These are phyloP conservation scores for Epichloe sylvatica DNA, from an alignment of 2,329 filamentous ascomycete species.

Conservation along the genomic window DNA sequence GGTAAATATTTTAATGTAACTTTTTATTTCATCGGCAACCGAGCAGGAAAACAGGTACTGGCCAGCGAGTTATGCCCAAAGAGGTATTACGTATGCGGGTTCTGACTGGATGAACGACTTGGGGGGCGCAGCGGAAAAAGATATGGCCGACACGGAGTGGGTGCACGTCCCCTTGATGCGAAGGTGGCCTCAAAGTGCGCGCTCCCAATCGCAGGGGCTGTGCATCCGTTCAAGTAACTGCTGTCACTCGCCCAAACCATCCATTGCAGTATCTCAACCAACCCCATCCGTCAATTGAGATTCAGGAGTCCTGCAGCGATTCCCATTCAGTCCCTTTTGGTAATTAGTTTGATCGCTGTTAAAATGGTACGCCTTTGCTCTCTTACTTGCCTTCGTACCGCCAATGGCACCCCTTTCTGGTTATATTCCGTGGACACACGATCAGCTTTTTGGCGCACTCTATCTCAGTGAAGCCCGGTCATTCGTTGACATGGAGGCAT, in stretches of 20 bases:
- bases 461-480: neutral
- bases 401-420: neutral
- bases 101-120: neutral
- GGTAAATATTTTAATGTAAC: too few species aligned
- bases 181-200: constrained; percentile 30
- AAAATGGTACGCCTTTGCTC: constrained; percentile 19
- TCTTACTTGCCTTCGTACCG: neutral
- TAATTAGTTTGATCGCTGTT: constrained; percentile 8
- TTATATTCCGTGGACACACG: neutral
- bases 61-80: neutral
- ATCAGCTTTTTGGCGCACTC: constrained; percentile 1
- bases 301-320: constrained; percentile 22
- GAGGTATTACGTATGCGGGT: neutral
- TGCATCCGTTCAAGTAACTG: constrained; percentile 15
- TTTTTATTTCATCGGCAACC: too few species aligned
- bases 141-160: constrained; percentile 14
- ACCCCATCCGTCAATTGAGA: constrained; percentile 9
- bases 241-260: constrained; percentile 7
- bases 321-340: constrained; percentile 13
- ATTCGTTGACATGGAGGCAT: neutral
- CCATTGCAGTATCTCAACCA: constrained; percentile 8
- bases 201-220: constrained; percentile 1
- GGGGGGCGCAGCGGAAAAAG: constrained; percentile 18
- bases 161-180: constrained; percentile 20
- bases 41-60: too few species aligned